phyloP scores from a whole-genome alignment of 1,284 basidiomycete species.

The Lentinus polychrous region DNA sequence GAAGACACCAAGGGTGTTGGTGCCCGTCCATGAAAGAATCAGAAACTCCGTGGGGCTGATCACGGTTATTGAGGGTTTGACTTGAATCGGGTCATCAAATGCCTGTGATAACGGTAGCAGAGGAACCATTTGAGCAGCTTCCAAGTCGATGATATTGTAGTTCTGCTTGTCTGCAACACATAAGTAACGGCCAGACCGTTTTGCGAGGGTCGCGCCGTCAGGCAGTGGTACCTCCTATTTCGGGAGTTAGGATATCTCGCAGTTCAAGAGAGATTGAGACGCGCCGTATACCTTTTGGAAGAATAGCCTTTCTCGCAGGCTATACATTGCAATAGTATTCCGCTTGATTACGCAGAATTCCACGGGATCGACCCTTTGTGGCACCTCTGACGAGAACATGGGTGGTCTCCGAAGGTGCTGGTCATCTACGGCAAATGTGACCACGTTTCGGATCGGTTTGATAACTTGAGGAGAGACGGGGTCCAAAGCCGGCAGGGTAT shows the following conservation, averaged over 20 bases:
- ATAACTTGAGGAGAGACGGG: slow-evolving; percentile 51
- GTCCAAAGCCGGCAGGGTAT: slow-evolving; percentile 74
- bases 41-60: slow-evolving; percentile 76
- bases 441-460: slow-evolving; percentile 73
- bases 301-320: slow-evolving; percentile 51
- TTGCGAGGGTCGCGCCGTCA: slow-evolving; percentile 51
- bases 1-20: slow-evolving; percentile 77
- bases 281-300: slow-evolving; percentile 45
- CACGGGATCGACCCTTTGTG: slow-evolving; percentile 45
- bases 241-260: neutral
- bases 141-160: slow-evolving; percentile 77
- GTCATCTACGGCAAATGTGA: slow-evolving; percentile 77
- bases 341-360: slow-evolving; percentile 79
- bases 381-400: slow-evolving; percentile 32
- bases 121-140: slow-evolving; percentile 56
- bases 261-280: neutral
- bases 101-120: slow-evolving; percentile 76
- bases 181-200: slow-evolving; percentile 58
- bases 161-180: slow-evolving; percentile 68
- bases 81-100: slow-evolving; percentile 25
- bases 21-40: slow-evolving; percentile 71
- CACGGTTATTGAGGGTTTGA: slow-evolving; percentile 71
- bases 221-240: slow-evolving; percentile 77
- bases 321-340: slow-evolving; percentile 60
- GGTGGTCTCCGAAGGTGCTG: slow-evolving; percentile 55